These are phyloP conservation scores for Hibiscus trionum DNA, from an alignment of 345 rosid genomes.

Conservation along the genomic window DNA sequence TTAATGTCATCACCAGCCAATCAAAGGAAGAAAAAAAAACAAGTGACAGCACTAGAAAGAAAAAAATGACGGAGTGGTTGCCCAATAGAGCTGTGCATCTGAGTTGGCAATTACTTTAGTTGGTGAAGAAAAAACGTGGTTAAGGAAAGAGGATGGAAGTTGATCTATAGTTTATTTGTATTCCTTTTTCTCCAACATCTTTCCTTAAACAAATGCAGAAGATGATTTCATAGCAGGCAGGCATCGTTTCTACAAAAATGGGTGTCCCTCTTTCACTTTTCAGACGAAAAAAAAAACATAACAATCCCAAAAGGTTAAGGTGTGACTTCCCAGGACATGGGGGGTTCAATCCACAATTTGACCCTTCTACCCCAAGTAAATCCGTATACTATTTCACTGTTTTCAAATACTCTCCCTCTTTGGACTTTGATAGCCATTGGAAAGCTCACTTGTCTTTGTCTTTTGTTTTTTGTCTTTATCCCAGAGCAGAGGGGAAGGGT, in stretches of 20 bases:
- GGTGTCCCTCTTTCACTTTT: constrained; percentile 1
- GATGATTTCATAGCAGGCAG: background rate
- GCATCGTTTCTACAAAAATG: background rate
- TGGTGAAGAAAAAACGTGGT: background rate
- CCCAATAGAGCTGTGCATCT: no score
- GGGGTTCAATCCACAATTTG: background rate
- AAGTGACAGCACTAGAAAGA: no score
- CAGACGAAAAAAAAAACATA: background rate
- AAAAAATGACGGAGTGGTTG: no score
- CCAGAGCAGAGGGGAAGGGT: background rate
- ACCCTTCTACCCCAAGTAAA: no score
- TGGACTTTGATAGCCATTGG: background rate
- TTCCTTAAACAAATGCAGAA: background rate
- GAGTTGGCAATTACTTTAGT: no score
- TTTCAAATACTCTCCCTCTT: no score
- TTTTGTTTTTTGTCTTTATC: background rate
- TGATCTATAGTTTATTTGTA: background rate
- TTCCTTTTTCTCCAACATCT: background rate
- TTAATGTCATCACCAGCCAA: no score
- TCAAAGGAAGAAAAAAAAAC: no score
- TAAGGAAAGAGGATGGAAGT: background rate
- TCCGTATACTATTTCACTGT: background rate
- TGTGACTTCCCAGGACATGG: background rate
- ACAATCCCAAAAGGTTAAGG: background rate
- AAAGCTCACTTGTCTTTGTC: constrained; percentile 1